Conservation (phyloP, 2,329 filamentous ascomycete genomes). For the Geoglossum cookeanum region DNA sequence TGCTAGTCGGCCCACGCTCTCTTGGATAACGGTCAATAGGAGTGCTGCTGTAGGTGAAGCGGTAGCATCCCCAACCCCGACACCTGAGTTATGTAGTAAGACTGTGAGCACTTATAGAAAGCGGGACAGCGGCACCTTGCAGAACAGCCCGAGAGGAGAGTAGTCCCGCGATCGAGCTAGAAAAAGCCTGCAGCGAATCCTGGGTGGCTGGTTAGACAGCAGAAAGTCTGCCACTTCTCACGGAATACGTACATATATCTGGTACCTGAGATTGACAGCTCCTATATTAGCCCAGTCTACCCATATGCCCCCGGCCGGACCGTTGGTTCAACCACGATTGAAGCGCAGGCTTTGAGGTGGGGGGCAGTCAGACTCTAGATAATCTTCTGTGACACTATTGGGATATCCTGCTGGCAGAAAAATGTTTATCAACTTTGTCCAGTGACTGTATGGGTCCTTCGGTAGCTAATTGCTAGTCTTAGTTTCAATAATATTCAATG, state of each 20-base stretch:
- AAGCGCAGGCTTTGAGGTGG: background rate
- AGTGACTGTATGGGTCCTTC: constrained; percentile 5
- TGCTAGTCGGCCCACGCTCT: constrained; percentile 60
- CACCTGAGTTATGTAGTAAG: constrained; percentile 38
- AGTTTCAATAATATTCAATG: background rate
- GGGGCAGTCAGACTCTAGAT: constrained; percentile 48
- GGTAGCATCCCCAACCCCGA: constrained; percentile 68
- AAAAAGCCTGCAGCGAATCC: constrained; percentile 73
- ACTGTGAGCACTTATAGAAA: constrained; percentile 5
- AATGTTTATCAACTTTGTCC: constrained; percentile 38
- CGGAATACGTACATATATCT: constrained; percentile 40
- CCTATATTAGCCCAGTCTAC: background rate
- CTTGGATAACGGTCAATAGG: constrained; percentile 65
- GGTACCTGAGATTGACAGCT: constrained; percentile 30
- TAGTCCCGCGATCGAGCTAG: constrained; percentile 60
- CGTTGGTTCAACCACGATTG: background rate
- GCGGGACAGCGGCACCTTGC: constrained; percentile 30
- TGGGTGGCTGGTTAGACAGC: constrained; percentile 5
- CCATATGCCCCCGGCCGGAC: background rate
- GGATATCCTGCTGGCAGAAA: constrained; percentile 83
- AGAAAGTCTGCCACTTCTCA: background rate
- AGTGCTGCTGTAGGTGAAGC: constrained; percentile 66
- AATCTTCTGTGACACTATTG: constrained; percentile 68
- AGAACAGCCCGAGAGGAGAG: constrained; percentile 69
- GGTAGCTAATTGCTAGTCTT: background rate